Evolutionary conservation across 768 basidiomycete genomes (phyloP).

Genomic region (Kondoa subrosea): DNA sequence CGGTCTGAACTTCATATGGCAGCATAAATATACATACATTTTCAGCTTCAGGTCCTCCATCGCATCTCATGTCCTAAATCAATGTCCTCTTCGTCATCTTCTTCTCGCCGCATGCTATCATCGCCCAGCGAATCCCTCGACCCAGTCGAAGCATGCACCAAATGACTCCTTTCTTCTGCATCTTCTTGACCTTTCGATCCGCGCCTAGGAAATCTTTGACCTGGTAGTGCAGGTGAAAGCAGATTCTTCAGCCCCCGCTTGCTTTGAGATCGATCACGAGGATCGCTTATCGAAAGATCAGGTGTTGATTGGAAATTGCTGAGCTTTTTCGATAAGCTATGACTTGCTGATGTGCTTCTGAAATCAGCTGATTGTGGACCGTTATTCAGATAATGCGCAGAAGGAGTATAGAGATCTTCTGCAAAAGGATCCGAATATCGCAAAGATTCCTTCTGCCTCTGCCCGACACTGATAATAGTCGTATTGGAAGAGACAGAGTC

Average conservation of each 20-base stretch:
- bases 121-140: background rate
- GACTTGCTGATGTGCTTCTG: background rate
- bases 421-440: slow-evolving; percentile 1
- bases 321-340: background rate
- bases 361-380: background rate
- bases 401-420: background rate
- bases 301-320: slow-evolving; percentile 4
- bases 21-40: background rate
- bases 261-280: background rate
- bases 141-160: background rate
- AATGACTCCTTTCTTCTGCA: background rate
- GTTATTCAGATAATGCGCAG: background rate
- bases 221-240: background rate
- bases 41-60: background rate
- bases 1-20: background rate
- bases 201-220: background rate
- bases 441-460: background rate
- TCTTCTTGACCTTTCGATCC: background rate
- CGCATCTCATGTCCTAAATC: background rate
- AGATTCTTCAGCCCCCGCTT: background rate
- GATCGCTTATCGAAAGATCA: background rate
- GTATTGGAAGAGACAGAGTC: background rate
- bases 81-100: background rate
- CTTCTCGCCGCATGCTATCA: background rate
- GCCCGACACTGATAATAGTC: background rate